Conservation (phyloP, 23 red algal species). For the Cyanidium caldarium region DNA sequence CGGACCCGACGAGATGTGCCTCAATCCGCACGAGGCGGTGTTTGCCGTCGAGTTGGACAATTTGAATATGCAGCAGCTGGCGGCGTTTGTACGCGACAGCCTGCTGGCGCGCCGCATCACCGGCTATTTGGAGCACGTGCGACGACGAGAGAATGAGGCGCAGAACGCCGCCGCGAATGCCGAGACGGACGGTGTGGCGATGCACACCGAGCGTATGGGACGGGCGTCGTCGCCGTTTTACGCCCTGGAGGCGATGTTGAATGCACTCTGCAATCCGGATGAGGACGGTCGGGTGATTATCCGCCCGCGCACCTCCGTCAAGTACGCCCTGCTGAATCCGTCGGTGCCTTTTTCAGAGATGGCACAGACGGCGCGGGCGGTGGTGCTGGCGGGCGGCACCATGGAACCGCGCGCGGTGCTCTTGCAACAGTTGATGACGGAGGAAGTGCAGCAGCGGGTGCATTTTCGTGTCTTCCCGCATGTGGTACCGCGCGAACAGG, state of each 20-base stretch:
- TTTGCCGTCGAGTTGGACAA: conserved; percentile 69
- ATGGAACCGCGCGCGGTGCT: conserved; percentile 42
- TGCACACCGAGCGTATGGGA: background rate
- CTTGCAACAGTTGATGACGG: background rate
- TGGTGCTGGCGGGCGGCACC: conserved; percentile 71
- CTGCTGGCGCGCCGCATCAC: conserved; percentile 31
- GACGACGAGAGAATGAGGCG: background rate
- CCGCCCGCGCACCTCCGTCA: conserved; percentile 5
- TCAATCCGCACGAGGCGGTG: too few species aligned
- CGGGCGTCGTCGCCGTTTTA: background rate
- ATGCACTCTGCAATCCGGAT: too few species aligned
- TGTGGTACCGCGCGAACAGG: conserved; percentile 47
- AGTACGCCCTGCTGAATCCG: conserved; percentile 56
- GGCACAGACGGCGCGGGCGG: conserved; percentile 29
- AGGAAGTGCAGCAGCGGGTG: background rate
- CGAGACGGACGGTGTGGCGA: background rate
- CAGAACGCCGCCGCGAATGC: background rate
- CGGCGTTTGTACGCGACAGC: conserved; percentile 18
- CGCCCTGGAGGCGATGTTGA: background rate
- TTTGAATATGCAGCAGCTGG: conserved; percentile 59
- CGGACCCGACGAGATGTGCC: background rate
- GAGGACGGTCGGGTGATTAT: background rate
- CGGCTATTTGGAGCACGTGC: conserved; percentile 36
- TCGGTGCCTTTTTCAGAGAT: conserved; percentile 11
- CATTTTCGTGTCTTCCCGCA: conserved; percentile 52